Evolutionary conservation across 257 asterid genomes (phyloP), one percentile per base, ranked within the genome.

Genomic region (Osmanthus fragrans): DNA sequence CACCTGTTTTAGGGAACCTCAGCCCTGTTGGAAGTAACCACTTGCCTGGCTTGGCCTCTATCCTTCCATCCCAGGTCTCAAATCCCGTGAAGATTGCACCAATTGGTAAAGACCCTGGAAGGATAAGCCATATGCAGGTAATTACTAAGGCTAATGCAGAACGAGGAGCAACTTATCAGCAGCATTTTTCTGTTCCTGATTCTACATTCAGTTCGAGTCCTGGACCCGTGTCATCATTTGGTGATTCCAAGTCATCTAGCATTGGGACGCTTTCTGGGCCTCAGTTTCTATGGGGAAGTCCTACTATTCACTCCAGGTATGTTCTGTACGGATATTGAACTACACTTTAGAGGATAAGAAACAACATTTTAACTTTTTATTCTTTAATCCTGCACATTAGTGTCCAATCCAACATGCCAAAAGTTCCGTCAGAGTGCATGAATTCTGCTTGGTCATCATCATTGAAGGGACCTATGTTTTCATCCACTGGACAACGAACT

Each of bases 251-350:
- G 82, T 85, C 92, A 32, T 91, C 98, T n/a, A 88, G 96, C 23
- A 83, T 88, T 25, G 96, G 93, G 74, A 93, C 92, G 4, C 99
- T 95, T 71, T 89, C 99, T 18, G 99, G 98, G 60, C 96, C 97
- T 67, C 94, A 95, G 85, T 95, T 91, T 83, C 92, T 95, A 11
- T 95, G 99, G 99, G 99, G 99, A 74, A 93, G 98, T 76, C 93
- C 98, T 40, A 79, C 92, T 32, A 34, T 89, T 79, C 90, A 87
- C 72, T 82, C 60, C 23, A 19, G 60, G 60, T 51, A 51, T 18
- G 60, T 51, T 51, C 23, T 0, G 54, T 45, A 13, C 4, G 4
- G 13, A 23, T 18, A 19, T 2, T 51, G 60, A 7, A 51, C 60
- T 51, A 19, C 60, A 51, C 23, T 51, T 15, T 18, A 51, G 21